Percentiles rank a stretch among this genome's conserved stretches.
phyloP scores from a whole-genome alignment of 371 early-diverging fungal species.

The Mortierella sp. region DNA sequence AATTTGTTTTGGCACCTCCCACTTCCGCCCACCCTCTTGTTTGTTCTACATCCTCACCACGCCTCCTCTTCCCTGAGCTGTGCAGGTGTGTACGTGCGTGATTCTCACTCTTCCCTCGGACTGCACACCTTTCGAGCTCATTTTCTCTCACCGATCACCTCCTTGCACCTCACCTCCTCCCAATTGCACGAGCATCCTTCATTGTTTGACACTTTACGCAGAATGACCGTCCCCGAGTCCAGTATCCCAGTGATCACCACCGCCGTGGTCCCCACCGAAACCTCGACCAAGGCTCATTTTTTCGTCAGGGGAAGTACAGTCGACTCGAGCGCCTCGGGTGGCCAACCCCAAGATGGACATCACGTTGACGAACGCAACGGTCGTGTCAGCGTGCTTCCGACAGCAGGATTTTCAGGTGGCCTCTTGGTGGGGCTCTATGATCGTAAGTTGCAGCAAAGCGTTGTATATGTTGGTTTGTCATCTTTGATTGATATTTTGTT shows the following conservation, averaged over 20 bases:
- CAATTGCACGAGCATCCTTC: neutral
- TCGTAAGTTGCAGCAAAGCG: conserved; percentile 24
- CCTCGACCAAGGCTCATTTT: conserved; percentile 37
- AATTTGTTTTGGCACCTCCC: neutral
- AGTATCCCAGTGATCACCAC: conserved; percentile 20
- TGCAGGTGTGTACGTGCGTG: neutral
- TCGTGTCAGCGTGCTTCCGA: conserved; percentile 45
- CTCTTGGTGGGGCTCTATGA: conserved; percentile 50
- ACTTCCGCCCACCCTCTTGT: neutral
- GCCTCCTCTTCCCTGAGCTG: conserved; percentile 1
- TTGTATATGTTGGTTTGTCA: neutral
- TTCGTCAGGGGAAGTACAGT: conserved; percentile 37
- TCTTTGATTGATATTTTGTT: conserved; percentile 3
- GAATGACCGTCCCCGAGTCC: conserved; percentile 38
- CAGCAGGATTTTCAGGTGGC: conserved; percentile 41
- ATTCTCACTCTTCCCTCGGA: neutral
- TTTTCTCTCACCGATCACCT: neutral
- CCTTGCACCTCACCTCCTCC: neutral
- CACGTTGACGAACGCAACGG: conserved; percentile 33
- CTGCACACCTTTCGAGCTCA: neutral
- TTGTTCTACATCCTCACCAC: neutral
- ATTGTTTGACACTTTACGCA: neutral
- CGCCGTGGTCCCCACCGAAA: conserved; percentile 16
- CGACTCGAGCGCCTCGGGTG: conserved; percentile 20
- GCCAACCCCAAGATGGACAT: conserved; percentile 20